Percentiles rank a stretch among this genome's conserved stretches.
These are phyloP conservation scores for Saccharomyces hybrid DNA, from an alignment of 1,139 yeast genomes.

Conservation along the genomic window DNA sequence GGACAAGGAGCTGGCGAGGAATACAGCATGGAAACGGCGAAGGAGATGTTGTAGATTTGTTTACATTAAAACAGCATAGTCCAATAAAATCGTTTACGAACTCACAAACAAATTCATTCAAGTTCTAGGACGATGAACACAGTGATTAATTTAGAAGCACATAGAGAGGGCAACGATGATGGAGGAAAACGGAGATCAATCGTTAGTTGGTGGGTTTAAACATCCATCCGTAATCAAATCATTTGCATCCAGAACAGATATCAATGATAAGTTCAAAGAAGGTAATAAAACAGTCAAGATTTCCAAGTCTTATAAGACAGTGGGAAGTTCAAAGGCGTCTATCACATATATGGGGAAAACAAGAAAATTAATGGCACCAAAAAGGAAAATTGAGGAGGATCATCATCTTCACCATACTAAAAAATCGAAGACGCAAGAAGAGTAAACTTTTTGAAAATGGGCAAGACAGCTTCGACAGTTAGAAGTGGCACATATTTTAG, in stretches of 20 bases:
- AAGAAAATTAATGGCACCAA: slow-evolving; percentile 28
- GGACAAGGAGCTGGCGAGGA: slow-evolving; percentile 34
- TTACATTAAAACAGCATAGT: slow-evolving; percentile 43
- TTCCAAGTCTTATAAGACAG: slow-evolving; percentile 49
- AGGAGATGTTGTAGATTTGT: slow-evolving; percentile 37
- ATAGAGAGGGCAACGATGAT: slow-evolving; percentile 31
- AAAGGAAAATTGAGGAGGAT: slow-evolving; percentile 8
- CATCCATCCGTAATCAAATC: slow-evolving; percentile 45
- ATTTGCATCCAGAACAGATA: slow-evolving; percentile 38
- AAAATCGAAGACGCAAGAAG: background rate
- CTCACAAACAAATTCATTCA: slow-evolving; percentile 7
- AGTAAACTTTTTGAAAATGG: slow-evolving; percentile 8
- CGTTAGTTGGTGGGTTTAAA: slow-evolving; percentile 33
- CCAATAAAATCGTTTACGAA: slow-evolving; percentile 28
- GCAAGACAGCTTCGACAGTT: slow-evolving; percentile 12
- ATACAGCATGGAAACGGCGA: slow-evolving; percentile 24
- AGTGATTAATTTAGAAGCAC: slow-evolving; percentile 28
- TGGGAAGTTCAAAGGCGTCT: slow-evolving; percentile 52
- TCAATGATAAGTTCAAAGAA: slow-evolving; percentile 36
- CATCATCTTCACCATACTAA: background rate
- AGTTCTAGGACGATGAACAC: slow-evolving; percentile 7
- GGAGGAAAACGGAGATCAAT: slow-evolving; percentile 26
- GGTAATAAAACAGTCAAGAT: slow-evolving; percentile 50
- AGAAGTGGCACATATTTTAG: background rate
- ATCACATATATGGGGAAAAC: slow-evolving; percentile 45